phyloP scores from a whole-genome alignment of 1,139 yeast genomes.

The Lodderomyces beijingensis region DNA sequence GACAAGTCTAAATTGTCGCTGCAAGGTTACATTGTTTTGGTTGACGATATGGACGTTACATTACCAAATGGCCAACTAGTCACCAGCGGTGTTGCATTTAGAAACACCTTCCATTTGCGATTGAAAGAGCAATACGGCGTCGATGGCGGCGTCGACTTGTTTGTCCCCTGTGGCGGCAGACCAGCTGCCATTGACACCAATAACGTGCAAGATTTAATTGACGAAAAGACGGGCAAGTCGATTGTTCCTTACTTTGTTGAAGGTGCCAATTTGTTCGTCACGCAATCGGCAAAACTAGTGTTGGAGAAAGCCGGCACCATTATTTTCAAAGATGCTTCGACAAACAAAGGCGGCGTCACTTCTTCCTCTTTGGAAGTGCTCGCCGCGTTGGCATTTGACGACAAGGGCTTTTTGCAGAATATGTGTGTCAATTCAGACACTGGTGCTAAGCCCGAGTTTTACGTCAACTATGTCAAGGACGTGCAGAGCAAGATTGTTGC shows the following conservation, averaged over 20 bases:
- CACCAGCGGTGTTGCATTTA: constrained; percentile 84
- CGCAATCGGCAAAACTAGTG: constrained; percentile 86
- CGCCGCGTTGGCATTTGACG: constrained; percentile 90
- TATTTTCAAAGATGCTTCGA: constrained; percentile 91
- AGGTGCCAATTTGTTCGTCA: constrained; percentile 94
- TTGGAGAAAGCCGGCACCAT: constrained; percentile 84
- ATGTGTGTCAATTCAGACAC: constrained; percentile 66
- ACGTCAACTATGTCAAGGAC: constrained; percentile 74
- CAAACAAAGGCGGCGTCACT: constrained; percentile 98
- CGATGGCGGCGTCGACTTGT: constrained; percentile 65
- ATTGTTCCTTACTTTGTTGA: constrained; percentile 87
- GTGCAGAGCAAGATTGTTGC: constrained; percentile 72
- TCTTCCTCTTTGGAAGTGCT: constrained; percentile 93
- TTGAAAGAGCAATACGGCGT: constrained; percentile 58
- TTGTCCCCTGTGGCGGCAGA: constrained; percentile 99
- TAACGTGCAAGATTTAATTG: constrained; percentile 71
- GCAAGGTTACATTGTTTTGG: constrained; percentile 77
- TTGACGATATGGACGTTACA: constrained; percentile 76
- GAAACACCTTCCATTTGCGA: constrained; percentile 85
- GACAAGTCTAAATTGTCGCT: constrained; percentile 63
- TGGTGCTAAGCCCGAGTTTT: constrained; percentile 63
- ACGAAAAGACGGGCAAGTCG: constrained; percentile 70
- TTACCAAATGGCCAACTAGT: constrained; percentile 76
- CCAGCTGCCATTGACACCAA: constrained; percentile 93
- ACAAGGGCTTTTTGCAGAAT: constrained; percentile 66